A percentile compares a stretch with the other conserved stretches of the same genome.
Evolutionary conservation across 2,329 filamentous ascomycete genomes (phyloP).

Genomic region (Nemania bipapillata): DNA sequence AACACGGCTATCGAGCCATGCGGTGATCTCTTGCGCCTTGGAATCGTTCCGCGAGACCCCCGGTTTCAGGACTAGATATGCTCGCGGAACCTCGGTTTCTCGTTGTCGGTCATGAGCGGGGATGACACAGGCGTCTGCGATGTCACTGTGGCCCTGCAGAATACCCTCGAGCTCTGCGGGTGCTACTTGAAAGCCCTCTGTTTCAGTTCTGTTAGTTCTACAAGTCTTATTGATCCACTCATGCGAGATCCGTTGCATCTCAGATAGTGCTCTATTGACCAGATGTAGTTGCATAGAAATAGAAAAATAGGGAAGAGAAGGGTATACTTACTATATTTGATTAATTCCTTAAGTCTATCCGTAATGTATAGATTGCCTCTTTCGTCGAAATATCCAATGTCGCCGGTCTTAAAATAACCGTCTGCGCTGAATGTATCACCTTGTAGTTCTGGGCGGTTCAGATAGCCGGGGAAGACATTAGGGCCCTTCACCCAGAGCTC

Average conservation of each 20-base stretch:
- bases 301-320: conserved; percentile 39
- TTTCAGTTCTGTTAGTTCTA: conserved; percentile 42
- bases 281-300: not conserved
- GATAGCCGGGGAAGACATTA: conserved; percentile 82
- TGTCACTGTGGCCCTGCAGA: conserved; percentile 56
- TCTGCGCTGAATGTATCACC: conserved; percentile 76
- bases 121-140: conserved; percentile 70
- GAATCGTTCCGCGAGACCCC: conserved; percentile 53
- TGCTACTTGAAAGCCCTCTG: conserved; percentile 76
- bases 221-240: too few species aligned
- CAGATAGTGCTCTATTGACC: not conserved
- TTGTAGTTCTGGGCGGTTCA: conserved; percentile 77
- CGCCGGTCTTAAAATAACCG: conserved; percentile 90
- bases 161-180: conserved; percentile 71
- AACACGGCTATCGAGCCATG: conserved; percentile 54
- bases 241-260: not conserved
- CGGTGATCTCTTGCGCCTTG: conserved; percentile 55
- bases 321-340: conserved; percentile 65
- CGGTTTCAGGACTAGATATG: conserved; percentile 66
- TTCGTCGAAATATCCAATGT: conserved; percentile 81
- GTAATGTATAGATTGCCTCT: conserved; percentile 90
- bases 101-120: conserved; percentile 69
- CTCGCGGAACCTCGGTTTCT: conserved; percentile 75
- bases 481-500: conserved; percentile 82
- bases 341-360: conserved; percentile 79